These are phyloP conservation scores for Malassezia pachydermatis DNA, from an alignment of 1,284 basidiomycete species.

Conservation along the genomic window DNA sequence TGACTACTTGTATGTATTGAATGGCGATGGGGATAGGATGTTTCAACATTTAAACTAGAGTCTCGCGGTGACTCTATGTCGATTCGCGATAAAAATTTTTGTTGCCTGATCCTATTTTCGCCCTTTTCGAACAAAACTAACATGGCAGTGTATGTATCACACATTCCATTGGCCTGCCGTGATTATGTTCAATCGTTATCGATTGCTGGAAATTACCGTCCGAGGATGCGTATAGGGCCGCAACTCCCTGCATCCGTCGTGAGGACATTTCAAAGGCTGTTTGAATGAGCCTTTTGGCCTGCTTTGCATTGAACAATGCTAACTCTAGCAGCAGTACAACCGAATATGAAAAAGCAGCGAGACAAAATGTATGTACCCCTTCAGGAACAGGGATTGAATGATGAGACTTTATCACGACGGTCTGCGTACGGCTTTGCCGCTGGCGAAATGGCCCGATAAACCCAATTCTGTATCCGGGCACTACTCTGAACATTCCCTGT, in stretches of 20 bases:
- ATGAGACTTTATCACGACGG: conserved; percentile 39
- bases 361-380: no score
- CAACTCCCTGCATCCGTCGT: conserved; percentile 17
- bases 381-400: conserved; percentile 20
- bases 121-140: background rate
- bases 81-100: conserved; percentile 37
- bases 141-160: conserved; percentile 7
- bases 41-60: conserved; percentile 35
- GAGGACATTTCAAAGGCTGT: conserved; percentile 36
- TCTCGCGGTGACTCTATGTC: conserved; percentile 34
- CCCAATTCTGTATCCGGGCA: conserved; percentile 33
- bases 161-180: conserved; percentile 2
- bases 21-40: conserved; percentile 14
- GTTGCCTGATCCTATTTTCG: conserved; percentile 16
- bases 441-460: conserved; percentile 44
- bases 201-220: conserved; percentile 45
- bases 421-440: conserved; percentile 31
- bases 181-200: conserved; percentile 24
- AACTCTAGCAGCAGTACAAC: no score
- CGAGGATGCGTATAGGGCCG: conserved; percentile 23
- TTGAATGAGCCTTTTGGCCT: conserved; percentile 30
- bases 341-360: no score
- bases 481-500: conserved; percentile 4
- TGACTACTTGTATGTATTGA: no score
- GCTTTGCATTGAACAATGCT: background rate